Conservation (phyloP, 345 rosid species). For the Gossypium stocksii region DNA sequence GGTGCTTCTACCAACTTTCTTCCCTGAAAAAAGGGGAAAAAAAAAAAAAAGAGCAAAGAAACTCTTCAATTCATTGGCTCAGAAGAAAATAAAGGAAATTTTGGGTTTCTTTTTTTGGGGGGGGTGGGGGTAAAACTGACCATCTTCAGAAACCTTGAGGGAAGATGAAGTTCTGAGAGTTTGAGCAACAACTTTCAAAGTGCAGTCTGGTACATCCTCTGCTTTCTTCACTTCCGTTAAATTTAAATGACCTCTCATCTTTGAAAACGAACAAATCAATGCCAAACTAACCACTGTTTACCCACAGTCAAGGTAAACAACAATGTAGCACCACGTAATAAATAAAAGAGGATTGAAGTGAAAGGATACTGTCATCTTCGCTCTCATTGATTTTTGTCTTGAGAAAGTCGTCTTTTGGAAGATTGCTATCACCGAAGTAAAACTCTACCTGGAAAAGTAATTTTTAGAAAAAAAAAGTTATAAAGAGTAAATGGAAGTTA, state of each 20-base stretch:
- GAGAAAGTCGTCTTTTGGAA: constrained; percentile 77
- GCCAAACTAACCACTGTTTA: constrained; percentile 74
- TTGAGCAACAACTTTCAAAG: constrained; percentile 70
- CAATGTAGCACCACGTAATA: neutral
- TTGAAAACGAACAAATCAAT: constrained; percentile 85
- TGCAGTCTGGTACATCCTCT: constrained; percentile 69
- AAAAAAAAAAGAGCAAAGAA: neutral
- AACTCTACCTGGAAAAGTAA: constrained; percentile 65
- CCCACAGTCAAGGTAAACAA: constrained; percentile 34
- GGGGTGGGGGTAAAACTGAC: constrained; percentile 29
- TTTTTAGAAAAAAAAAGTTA: neutral
- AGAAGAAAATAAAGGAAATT: neutral
- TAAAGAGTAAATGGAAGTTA: neutral
- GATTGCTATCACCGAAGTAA: constrained; percentile 91
- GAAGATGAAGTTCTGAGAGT: constrained; percentile 64
- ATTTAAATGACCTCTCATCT: constrained; percentile 78
- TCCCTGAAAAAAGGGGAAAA: constrained; percentile 37
- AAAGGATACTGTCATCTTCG: constrained; percentile 76
- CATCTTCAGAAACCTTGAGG: constrained; percentile 87
- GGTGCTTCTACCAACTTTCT: constrained; percentile 67
- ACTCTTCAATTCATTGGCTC: too few relatives aligned
- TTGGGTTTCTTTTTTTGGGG: neutral
- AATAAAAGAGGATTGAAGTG: neutral
- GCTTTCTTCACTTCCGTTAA: constrained; percentile 55
- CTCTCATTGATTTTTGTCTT: constrained; percentile 53